Base-by-base conservation (phyloP, 352 stramenopile genomes). In the Phytophthora sp. region DNA sequence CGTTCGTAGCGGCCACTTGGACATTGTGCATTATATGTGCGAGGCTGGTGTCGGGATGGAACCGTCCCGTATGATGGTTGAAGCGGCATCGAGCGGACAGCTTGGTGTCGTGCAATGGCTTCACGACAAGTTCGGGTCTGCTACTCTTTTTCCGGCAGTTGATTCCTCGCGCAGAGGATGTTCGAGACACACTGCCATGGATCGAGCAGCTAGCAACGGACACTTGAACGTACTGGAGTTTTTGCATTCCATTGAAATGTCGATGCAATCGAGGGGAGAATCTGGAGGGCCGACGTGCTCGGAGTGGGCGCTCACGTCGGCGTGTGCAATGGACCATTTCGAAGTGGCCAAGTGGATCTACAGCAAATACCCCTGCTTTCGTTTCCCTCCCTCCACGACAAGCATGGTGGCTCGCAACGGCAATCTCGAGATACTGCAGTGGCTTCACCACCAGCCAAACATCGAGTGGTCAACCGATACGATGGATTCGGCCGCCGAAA, bases 1-100 rank as follows among this genome's bases (percentile, higher is more conserved):
- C 21, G 41, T 48, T 53, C 24, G 17, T 11, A 4, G 24, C 8
- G 54, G 54, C 8, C 54, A 55, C 28, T 31, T 62, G 10, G 31
- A 62, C 27, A 55, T 62, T 42, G 34, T 55, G 11, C 27, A 49
- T 27, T 62, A 62, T 42, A 42, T 62, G n/a, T 28, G 18, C 12
- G 18, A 6, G n/a, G n/a, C n/a, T n/a, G n/a, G n/a, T 48, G 35
- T 26, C 3, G 37, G 9, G 17, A 44, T 44, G 9, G 18, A 15
- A 26, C 10, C 37, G 8, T 9, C 18, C 13, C 9, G 8, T 5
- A 44, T 44, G 37, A 44, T 44, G 37, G n/a, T 12, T n/a, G n/a
- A n/a, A 23, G 37, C 37, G 13, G 37, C 37, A n/a, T 3, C 5
- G 6, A 11, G 3, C 15, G 37, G 17, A 9, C 18, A 44, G 13